Conservation (phyloP, 2,329 filamentous ascomycete species). For the Akanthomyces dipterigenus region DNA sequence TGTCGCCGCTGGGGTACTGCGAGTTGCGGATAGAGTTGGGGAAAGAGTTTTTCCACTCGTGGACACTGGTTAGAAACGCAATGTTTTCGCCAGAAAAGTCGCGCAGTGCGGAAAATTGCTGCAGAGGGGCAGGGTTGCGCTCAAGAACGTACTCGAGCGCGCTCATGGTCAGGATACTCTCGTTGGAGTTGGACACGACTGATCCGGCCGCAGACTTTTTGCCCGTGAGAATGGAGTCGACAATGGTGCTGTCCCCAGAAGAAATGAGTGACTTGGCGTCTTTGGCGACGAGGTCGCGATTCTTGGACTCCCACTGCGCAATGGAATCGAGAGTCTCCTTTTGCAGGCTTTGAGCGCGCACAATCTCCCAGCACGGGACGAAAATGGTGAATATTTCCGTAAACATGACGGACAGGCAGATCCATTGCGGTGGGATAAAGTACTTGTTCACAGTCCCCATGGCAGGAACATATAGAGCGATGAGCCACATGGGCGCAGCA, state of each 20-base stretch:
- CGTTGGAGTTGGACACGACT: constrained; percentile 19
- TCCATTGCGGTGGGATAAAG: constrained; percentile 49
- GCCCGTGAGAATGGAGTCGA: constrained; percentile 22
- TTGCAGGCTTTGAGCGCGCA: constrained; percentile 32
- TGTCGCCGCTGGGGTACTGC: constrained; percentile 9
- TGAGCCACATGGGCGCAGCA: constrained; percentile 42
- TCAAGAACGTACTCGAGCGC: constrained; percentile 56
- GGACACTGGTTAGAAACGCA: constrained; percentile 54
- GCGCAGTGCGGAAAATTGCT: constrained; percentile 56
- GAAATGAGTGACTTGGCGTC: constrained; percentile 17
- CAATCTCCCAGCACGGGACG: constrained; percentile 54
- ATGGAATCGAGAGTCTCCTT: constrained; percentile 39
- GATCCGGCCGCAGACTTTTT: constrained; percentile 28
- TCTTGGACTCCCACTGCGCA: constrained; percentile 35
- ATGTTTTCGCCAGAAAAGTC: constrained; percentile 70
- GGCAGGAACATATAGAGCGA: constrained; percentile 38
- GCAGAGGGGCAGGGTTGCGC: constrained; percentile 52
- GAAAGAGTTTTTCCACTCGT: constrained; percentile 44
- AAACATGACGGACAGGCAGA: constrained; percentile 45
- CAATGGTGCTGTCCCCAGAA: constrained; percentile 16
- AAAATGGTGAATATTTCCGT: constrained; percentile 56
- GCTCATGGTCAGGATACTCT: constrained; percentile 50
- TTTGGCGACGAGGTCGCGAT: constrained; percentile 19
- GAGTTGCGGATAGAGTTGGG: constrained; percentile 17
- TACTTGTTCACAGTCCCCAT: constrained; percentile 40